A percentile compares a stretch with the other conserved stretches of the same genome.
Conservation (phyloP, 2,329 filamentous ascomycete genomes). For the Sporothrix phasma region DNA sequence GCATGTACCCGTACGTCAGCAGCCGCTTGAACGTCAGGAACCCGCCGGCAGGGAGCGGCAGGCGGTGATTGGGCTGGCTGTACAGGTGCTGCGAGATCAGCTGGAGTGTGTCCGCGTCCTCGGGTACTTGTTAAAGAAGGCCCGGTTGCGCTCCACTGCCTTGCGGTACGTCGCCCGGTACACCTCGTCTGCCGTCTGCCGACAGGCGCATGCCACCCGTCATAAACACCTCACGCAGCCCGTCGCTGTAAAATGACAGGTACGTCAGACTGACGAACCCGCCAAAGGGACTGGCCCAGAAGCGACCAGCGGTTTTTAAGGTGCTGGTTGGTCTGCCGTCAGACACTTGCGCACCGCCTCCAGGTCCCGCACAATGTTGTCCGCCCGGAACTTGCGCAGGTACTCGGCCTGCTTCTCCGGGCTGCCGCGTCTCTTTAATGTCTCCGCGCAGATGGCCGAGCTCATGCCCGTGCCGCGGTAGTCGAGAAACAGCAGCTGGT, state of each 20-base stretch:
- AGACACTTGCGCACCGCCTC: constrained; percentile 74
- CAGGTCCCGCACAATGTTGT: constrained; percentile 81
- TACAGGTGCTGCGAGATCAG: constrained; percentile 56
- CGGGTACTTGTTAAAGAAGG: constrained; percentile 77
- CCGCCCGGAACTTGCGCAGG: constrained; percentile 74
- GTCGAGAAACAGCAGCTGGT: constrained; percentile 79
- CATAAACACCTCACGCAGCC: constrained; percentile 71
- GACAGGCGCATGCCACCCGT: constrained; percentile 74
- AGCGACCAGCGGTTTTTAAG: constrained; percentile 67
- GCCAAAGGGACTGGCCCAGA: constrained; percentile 84
- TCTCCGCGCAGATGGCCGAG: constrained; percentile 65
- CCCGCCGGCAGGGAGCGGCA: constrained; percentile 63
- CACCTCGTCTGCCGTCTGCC: constrained; percentile 60
- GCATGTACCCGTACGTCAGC: constrained; percentile 64
- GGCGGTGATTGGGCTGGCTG: constrained; percentile 38
- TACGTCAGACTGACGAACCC: constrained; percentile 81
- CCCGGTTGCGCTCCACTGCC: constrained; percentile 60
- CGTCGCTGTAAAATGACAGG: constrained; percentile 67
- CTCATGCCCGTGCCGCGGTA: constrained; percentile 84
- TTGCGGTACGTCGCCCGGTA: constrained; percentile 64
- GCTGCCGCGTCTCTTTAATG: constrained; percentile 53
- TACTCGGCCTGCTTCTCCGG: constrained; percentile 64
- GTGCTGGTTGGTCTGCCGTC: constrained; percentile 52
- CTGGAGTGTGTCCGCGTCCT: constrained; percentile 61
- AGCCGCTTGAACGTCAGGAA: constrained; percentile 63